A percentile compares a stretch with the other conserved stretches of the same genome.
Evolutionary conservation across 179 eudicot genomes (phyloP).

Genomic region (Pouteria campechiana): DNA sequence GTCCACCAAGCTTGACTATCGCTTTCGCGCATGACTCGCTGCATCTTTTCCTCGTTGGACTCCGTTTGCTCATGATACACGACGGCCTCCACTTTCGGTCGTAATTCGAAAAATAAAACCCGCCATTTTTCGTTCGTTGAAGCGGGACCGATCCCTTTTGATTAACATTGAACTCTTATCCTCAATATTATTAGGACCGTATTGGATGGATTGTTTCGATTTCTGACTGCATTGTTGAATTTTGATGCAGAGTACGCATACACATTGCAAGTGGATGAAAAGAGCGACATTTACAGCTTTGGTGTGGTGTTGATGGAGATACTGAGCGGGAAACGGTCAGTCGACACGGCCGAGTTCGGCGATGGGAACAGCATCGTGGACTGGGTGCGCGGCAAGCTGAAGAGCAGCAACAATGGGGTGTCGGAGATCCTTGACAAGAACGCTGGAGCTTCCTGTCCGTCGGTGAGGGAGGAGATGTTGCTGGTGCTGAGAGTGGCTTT

Average conservation of each 20-base stretch:
- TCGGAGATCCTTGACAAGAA: constrained; percentile 56
- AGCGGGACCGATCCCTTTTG: too few relatives aligned
- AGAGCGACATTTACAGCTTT: constrained; percentile 89
- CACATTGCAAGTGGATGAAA: constrained; percentile 94
- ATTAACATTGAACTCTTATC: too few relatives aligned
- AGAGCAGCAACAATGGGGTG: constrained; percentile 43
- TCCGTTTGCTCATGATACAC: too few relatives aligned
- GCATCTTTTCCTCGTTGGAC: too few relatives aligned
- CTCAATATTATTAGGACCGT: too few relatives aligned
- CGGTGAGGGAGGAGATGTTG: constrained; percentile 83
- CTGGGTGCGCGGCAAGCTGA: constrained; percentile 69
- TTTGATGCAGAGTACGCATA: constrained; percentile 81
- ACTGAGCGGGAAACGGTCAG: constrained; percentile 65
- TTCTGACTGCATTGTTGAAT: neutral
- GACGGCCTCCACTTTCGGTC: too few relatives aligned
- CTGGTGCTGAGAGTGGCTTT: constrained; percentile 62
- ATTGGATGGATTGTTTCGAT: neutral
- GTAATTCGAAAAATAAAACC: too few relatives aligned
- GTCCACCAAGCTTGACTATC: too few relatives aligned
- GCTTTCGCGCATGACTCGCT: too few relatives aligned
- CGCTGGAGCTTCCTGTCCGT: constrained; percentile 61
- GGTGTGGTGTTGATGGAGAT: constrained; percentile 85
- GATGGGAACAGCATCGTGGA: constrained; percentile 91
- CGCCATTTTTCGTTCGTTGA: too few relatives aligned
- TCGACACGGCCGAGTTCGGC: constrained; percentile 69